These are phyloP conservation scores for Dipodascopsis uninucleata DNA, from an alignment of 805 yeast genomes.

Conservation along the genomic window DNA sequence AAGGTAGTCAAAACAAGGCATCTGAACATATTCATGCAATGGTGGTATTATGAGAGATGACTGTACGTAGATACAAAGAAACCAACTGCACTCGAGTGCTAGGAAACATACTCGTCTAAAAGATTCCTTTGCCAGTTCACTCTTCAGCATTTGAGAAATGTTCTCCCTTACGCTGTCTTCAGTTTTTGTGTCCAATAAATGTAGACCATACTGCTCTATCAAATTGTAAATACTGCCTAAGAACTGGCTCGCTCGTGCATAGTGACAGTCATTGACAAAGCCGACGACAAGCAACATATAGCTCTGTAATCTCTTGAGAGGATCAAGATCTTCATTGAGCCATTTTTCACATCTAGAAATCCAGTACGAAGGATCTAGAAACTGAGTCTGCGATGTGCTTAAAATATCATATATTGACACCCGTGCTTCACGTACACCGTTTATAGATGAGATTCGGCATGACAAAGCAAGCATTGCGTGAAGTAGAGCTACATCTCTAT, in stretches of 20 bases:
- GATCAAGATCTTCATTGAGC: slow-evolving; percentile 7
- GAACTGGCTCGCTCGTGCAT: slow-evolving; percentile 16
- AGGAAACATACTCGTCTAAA: slow-evolving; percentile 15
- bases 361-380: slow-evolving; percentile 26
- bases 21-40: slow-evolving; percentile 9
- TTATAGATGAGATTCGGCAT: slow-evolving; percentile 15
- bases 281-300: slow-evolving; percentile 16
- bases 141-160: slow-evolving; percentile 6
- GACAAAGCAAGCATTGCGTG: slow-evolving; percentile 25
- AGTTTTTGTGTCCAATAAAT: slow-evolving; percentile 11
- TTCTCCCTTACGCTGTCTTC: slow-evolving; percentile 3
- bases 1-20: slow-evolving; percentile 21
- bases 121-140: slow-evolving; percentile 19
- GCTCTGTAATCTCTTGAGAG: slow-evolving; percentile 14
- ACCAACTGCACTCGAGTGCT: too few relatives aligned
- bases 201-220: slow-evolving; percentile 12
- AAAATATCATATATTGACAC: neutral
- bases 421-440: neutral
- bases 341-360: slow-evolving; percentile 23
- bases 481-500: slow-evolving; percentile 19
- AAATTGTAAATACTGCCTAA: slow-evolving; percentile 8
- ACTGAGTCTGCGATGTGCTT: slow-evolving; percentile 8
- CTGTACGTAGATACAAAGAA: slow-evolving; percentile 20
- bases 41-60: slow-evolving; percentile 15
- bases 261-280: slow-evolving; percentile 19